Percentiles rank a stretch among this genome's conserved stretches.
These are phyloP conservation scores for Tricholoma sp. DNA, from an alignment of 768 basidiomycete genomes.

Conservation along the genomic window DNA sequence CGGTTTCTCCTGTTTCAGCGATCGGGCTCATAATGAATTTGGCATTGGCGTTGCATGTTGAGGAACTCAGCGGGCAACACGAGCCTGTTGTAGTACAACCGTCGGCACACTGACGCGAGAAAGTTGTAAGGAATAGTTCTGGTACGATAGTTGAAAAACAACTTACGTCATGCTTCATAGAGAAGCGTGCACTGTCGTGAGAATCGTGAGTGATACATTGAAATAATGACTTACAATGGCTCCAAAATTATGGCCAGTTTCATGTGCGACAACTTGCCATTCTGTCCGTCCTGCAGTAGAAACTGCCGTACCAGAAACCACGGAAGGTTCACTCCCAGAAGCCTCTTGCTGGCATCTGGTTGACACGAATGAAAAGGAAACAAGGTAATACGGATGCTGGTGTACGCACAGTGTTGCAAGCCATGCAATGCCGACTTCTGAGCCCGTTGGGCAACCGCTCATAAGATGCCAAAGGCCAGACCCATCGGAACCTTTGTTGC, in stretches of 20 bases:
- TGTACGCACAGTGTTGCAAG: conserved; percentile 64
- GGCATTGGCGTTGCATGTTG: conserved; percentile 57
- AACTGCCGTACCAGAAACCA: conserved; percentile 78
- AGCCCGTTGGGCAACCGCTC: conserved; percentile 78
- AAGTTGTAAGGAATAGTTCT: conserved; percentile 7
- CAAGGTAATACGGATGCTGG: neutral
- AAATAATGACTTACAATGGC: conserved; percentile 58
- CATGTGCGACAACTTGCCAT: conserved; percentile 81
- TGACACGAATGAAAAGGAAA: conserved; percentile 3
- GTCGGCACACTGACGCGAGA: conserved; percentile 46
- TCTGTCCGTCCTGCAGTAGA: conserved; percentile 73
- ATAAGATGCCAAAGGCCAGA: conserved; percentile 87
- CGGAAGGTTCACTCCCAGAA: conserved; percentile 37
- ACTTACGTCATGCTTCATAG: conserved; percentile 52
- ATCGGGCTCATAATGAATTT: conserved; percentile 84
- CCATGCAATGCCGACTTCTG: conserved; percentile 87
- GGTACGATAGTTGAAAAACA: neutral
- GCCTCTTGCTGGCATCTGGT: conserved; percentile 52
- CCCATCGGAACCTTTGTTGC: conserved; percentile 62
- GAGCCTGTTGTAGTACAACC: conserved; percentile 51
- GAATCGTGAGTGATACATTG: conserved; percentile 1
- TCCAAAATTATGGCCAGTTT: conserved; percentile 86
- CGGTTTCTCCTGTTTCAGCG: conserved; percentile 54
- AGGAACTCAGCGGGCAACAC: conserved; percentile 66
- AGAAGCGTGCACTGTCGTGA: conserved; percentile 8